Evolutionary conservation across 2,329 filamentous ascomycete species (phyloP).

Genomic region (Helotiales sp.): DNA sequence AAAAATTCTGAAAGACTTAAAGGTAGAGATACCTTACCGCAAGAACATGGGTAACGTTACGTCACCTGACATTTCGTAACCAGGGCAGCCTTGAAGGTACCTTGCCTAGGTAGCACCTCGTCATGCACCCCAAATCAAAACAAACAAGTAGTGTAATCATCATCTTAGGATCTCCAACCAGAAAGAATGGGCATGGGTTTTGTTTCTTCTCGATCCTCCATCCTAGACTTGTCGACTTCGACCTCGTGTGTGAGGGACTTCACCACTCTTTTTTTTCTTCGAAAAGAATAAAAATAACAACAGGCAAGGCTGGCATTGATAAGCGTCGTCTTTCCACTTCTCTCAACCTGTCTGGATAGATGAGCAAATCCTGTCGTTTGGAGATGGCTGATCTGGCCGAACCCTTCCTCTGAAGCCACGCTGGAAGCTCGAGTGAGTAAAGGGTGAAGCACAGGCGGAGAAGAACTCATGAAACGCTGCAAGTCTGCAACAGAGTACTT

Average conservation of each 20-base stretch:
- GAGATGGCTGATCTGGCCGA: slow-evolving; percentile 43
- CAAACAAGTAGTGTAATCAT: not conserved
- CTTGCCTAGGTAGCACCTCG: no score
- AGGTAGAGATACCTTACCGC: no score
- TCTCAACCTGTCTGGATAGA: slow-evolving; percentile 52
- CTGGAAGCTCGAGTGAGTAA: not conserved
- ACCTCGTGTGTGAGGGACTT: no score
- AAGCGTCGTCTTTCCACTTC: slow-evolving; percentile 43
- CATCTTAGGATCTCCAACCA: not conserved
- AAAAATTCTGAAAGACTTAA: no score
- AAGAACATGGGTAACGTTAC: no score
- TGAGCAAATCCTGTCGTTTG: slow-evolving; percentile 52
- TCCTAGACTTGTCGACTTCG: no score
- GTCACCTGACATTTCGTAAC: no score
- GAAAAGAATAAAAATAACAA: no score
- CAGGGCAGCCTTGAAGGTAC: no score
- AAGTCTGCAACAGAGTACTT: slow-evolving; percentile 54
- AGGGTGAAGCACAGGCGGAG: slow-evolving; percentile 31
- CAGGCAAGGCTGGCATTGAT: no score
- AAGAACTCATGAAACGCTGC: slow-evolving; percentile 53
- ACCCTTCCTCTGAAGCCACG: slow-evolving; percentile 35
- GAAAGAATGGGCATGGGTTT: not conserved
- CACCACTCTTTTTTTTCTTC: no score
- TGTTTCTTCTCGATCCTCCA: not conserved
- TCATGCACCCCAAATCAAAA: no score